A percentile compares a stretch with the other conserved stretches of the same genome.
phyloP scores from a whole-genome alignment of 2,329 filamentous ascomycete genomes.

The Colletotrichum chlorophyti region DNA sequence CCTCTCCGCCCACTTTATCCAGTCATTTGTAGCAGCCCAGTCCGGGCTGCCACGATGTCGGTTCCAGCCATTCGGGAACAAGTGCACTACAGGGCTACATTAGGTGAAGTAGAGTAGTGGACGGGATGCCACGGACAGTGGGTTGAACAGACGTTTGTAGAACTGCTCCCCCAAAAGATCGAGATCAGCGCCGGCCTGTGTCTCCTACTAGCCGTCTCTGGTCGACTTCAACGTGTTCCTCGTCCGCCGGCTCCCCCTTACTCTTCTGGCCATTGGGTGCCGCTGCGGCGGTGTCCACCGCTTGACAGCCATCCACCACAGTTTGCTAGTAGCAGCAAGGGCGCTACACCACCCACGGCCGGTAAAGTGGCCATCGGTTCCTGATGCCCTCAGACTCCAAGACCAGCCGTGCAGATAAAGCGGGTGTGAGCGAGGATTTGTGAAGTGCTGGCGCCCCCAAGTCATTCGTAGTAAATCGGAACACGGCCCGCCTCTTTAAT shows the following conservation, averaged over 20 bases:
- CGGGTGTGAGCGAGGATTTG: neutral
- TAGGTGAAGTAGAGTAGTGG: no score
- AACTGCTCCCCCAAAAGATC: no score
- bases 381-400: conserved; percentile 1
- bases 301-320: conserved; percentile 20
- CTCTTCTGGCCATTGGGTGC: conserved; percentile 16
- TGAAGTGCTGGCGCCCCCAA: no score
- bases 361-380: conserved; percentile 16
- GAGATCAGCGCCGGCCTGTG: no score
- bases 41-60: neutral
- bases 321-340: neutral
- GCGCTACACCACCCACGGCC: conserved; percentile 10
- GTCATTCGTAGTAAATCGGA: no score
- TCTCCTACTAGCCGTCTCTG: no score
- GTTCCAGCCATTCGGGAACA: neutral
- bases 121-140: no score
- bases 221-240: neutral
- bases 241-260: neutral
- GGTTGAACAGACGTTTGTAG: no score
- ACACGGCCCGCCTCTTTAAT: no score
- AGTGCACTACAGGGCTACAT: no score
- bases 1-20: neutral
- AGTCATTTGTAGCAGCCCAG: no score
- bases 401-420: neutral
- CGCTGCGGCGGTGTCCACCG: conserved; percentile 9